Percentiles rank a stretch among this genome's conserved stretches.
Conservation (phyloP, 768 basidiomycete species). For the Steccherinum ochraceum region DNA sequence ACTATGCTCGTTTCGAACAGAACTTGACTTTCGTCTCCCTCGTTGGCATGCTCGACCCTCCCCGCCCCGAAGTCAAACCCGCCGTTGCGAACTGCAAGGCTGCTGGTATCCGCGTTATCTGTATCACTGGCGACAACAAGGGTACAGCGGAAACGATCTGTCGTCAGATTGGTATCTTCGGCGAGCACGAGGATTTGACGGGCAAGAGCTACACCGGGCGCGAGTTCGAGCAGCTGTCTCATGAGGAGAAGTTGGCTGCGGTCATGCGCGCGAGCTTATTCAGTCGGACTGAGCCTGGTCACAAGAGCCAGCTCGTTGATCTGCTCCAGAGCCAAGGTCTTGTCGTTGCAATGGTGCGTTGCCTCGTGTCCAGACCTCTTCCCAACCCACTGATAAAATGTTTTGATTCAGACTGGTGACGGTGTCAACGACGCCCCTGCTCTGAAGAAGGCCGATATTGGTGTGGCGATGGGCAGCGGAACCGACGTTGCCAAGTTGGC, state of each 20-base stretch:
- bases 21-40: conserved; percentile 91
- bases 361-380: no score
- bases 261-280: conserved; percentile 89
- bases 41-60: conserved; percentile 97
- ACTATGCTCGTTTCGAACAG: conserved; percentile 88
- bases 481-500: conserved; percentile 98
- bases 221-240: conserved; percentile 78
- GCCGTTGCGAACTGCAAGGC: conserved; percentile 88
- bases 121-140: conserved; percentile 98
- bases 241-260: conserved; percentile 77
- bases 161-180: conserved; percentile 92
- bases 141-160: conserved; percentile 97
- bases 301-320: conserved; percentile 94
- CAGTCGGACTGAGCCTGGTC: conserved; percentile 88
- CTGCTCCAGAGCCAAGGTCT: conserved; percentile 85
- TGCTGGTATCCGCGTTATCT: conserved; percentile 93
- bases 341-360: conserved; percentile 91
- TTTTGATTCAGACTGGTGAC: conserved; percentile 74
- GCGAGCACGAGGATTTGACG: conserved; percentile 77
- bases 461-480: conserved; percentile 98
- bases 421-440: conserved; percentile 99
- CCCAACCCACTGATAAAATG: conserved; percentile 6
- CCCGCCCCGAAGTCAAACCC: conserved; percentile 83
- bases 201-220: conserved; percentile 94
- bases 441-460: conserved; percentile 94